Evolutionary conservation across 2,329 filamentous ascomycete species (phyloP).

Genomic region (Fusarium veterinarium): DNA sequence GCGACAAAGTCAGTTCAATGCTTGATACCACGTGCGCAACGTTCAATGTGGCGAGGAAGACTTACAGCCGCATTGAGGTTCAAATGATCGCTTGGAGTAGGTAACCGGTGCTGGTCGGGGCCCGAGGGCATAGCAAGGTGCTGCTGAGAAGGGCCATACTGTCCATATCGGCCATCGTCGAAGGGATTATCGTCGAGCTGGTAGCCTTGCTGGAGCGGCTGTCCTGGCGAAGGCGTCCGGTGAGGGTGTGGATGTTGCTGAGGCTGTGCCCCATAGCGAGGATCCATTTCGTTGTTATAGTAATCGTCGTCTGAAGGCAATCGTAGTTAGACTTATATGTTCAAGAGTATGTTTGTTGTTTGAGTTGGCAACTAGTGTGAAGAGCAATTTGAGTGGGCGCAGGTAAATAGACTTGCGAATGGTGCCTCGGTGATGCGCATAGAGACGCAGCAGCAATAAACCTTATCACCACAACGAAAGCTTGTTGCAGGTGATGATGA

Average conservation of each 20-base stretch:
- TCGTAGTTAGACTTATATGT: conserved; percentile 36
- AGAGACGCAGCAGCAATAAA: conserved; percentile 19
- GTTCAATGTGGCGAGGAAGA: conserved; percentile 33
- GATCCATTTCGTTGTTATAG: conserved; percentile 69
- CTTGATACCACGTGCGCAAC: not conserved
- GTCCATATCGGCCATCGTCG: conserved; percentile 78
- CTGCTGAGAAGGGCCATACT: conserved; percentile 39
- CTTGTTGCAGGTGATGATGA: not conserved
- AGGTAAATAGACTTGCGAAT: conserved; percentile 13
- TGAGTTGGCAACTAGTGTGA: conserved; percentile 14
- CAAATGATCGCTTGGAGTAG: conserved; percentile 79
- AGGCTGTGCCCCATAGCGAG: conserved; percentile 36
- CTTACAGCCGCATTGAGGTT: conserved; percentile 86
- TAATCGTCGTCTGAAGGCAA: conserved; percentile 65
- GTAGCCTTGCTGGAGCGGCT: conserved; percentile 79
- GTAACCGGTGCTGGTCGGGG: conserved; percentile 51
- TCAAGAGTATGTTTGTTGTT: conserved; percentile 6
- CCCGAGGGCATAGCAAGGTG: conserved; percentile 47
- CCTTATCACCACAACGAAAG: conserved; percentile 1
- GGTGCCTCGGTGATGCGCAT: conserved; percentile 35
- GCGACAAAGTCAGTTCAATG: conserved; percentile 13
- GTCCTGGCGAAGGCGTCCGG: conserved; percentile 79
- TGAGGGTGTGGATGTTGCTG: conserved; percentile 52
- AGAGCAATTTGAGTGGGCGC: conserved; percentile 1
- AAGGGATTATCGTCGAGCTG: conserved; percentile 79